These are phyloP conservation scores for Xylaria sp. DNA, from an alignment of 2,329 filamentous ascomycete genomes.

Conservation along the genomic window DNA sequence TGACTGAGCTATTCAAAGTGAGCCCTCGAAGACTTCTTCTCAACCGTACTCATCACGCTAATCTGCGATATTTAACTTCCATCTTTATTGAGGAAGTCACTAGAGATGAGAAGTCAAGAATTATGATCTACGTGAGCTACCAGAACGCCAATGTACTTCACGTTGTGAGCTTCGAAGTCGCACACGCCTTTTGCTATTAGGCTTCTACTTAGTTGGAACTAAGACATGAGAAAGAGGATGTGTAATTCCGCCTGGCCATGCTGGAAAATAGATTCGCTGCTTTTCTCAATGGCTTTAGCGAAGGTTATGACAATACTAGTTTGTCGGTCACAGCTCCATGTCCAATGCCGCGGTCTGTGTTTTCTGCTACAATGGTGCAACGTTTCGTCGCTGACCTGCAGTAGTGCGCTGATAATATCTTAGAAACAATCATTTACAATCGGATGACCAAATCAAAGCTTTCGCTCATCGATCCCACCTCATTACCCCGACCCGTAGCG, in stretches of 20 bases:
- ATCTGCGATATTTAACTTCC: neutral
- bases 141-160: neutral
- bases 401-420: neutral
- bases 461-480: neutral
- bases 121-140: neutral
- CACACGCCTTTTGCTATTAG: neutral
- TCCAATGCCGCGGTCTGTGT: neutral
- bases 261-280: neutral
- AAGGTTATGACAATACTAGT: neutral
- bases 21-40: neutral
- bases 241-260: neutral
- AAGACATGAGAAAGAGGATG: neutral
- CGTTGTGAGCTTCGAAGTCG: neutral
- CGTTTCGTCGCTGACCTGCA: neutral
- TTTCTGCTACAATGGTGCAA: neutral
- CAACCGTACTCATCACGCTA: neutral
- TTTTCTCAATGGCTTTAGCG: neutral
- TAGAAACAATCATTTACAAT: neutral
- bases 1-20: neutral
- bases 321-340: neutral
- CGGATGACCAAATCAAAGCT: neutral
- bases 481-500: neutral
- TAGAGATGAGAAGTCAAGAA: neutral
- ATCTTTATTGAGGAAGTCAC: neutral
- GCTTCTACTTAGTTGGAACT: neutral